Evolutionary conservation across 2,329 filamentous ascomycete species (phyloP).

Genomic region (Aspergillus sp.): DNA sequence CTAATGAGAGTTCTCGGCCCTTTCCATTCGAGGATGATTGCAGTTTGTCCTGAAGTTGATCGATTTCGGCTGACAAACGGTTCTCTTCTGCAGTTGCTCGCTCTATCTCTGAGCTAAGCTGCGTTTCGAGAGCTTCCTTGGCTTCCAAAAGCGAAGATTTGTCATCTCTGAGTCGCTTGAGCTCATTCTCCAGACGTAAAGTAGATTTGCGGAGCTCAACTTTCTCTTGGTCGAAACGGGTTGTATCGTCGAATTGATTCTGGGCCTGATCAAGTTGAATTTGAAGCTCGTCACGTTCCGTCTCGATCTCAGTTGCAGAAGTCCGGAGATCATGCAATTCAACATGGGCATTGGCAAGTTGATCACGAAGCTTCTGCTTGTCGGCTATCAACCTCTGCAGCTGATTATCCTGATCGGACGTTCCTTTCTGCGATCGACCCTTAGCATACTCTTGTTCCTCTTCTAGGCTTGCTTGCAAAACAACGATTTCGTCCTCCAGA

Average conservation of each 20-base stretch:
- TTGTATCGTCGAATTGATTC: conserved; percentile 53
- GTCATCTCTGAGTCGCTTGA: conserved; percentile 62
- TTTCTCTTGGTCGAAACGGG: conserved; percentile 63
- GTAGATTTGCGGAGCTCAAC: conserved; percentile 64
- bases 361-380: conserved; percentile 60
- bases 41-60: conserved; percentile 50
- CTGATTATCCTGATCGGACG: conserved; percentile 56
- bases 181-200: conserved; percentile 62
- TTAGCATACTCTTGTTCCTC: conserved; percentile 61
- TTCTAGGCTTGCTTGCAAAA: conserved; percentile 62
- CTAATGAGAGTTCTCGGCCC: conserved; percentile 45
- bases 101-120: conserved; percentile 62
- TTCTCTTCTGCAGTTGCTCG: conserved; percentile 63
- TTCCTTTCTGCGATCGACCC: conserved; percentile 52
- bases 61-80: conserved; percentile 48
- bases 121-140: conserved; percentile 56
- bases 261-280: conserved; percentile 54
- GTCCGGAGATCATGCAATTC: conserved; percentile 57
- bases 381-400: conserved; percentile 55
- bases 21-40: conserved; percentile 31
- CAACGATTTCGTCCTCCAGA: conserved; percentile 72
- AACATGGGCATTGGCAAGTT: conserved; percentile 54
- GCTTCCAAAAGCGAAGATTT: conserved; percentile 54
- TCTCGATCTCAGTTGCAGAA: conserved; percentile 55
- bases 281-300: conserved; percentile 64